Base-by-base conservation (phyloP, 2,329 filamentous ascomycete species). In the Gremmenia infestans region DNA sequence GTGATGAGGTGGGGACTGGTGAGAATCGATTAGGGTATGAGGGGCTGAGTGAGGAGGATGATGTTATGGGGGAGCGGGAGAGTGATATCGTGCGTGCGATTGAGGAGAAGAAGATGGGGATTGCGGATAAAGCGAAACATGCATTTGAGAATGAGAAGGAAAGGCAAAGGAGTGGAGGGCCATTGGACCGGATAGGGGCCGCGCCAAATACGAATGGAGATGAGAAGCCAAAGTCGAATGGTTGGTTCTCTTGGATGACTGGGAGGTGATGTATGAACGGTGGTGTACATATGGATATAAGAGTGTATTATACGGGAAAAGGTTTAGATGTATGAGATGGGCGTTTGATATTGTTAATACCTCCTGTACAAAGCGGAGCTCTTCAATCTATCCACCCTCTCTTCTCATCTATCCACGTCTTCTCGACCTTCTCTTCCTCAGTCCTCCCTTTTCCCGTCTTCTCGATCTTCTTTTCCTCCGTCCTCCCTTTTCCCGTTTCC, bases 141-240 rank as follows among this genome's bases (percentile, higher is more conserved):
- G 67, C 63, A 14, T 65, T 68, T 59, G 67, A 60, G 32, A 58
- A 63, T 12, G 67, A 68, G 54, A 68, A 66, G 52, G 63, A 69
- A 50, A 67, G 62, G 45, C 62, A 70, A 39, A 60, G 55, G 48
- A 60, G n/a, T 7, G 66, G 67, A 9, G 66, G 66, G 1, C 63
- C 63, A 8, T 48, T 69, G 32, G 67, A 68, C 54, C 62, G 61
- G 59, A 50, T 68, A 63, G 67, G 66, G 23, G 60, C 55, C n/a
- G 50, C 53, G 17, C 11, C 37, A 52, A 25, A 22, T 28, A 42
- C 25, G 7, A 39, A 46, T 25, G 48, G 25, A 11, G 56, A 55
- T 17, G 54, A 60, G 32, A 25, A 52, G 36, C 53, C 56, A 37
- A 57, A 60, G 55, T 28, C 55, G 11, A 50, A 57, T 14, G 58